Percentiles rank a stretch among this genome's conserved stretches.
These are phyloP conservation scores for Eucalyptus pauciflora DNA, from an alignment of 345 rosid species.

Conservation along the genomic window DNA sequence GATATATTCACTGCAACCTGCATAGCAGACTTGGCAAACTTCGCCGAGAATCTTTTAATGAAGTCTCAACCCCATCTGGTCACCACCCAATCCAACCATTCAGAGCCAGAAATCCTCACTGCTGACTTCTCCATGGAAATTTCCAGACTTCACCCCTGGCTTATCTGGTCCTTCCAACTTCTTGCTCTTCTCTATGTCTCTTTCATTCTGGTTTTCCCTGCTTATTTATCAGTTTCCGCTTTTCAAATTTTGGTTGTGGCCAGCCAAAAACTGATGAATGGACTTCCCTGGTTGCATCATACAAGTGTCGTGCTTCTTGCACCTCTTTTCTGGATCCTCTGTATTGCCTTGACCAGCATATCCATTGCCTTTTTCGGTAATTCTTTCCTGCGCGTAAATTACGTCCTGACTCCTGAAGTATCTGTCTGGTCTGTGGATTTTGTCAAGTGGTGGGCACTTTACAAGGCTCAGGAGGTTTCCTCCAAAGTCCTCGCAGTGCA, in stretches of 20 bases:
- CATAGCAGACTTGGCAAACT: constrained; percentile 54
- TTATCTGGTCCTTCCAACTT: constrained; percentile 31
- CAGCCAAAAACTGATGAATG: neutral
- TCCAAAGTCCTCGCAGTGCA: constrained; percentile 49
- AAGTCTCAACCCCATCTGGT: constrained; percentile 31
- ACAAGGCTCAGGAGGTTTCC: constrained; percentile 46
- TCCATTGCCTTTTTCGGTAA: constrained; percentile 38
- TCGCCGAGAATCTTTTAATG: constrained; percentile 30
- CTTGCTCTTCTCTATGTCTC: constrained; percentile 34
- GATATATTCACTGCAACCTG: constrained; percentile 63
- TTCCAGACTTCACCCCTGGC: constrained; percentile 17
- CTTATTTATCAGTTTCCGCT: constrained; percentile 36
- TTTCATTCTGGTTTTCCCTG: constrained; percentile 30
- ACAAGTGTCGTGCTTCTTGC: constrained; percentile 20
- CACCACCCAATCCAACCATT: constrained; percentile 5
- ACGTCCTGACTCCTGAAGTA: constrained; percentile 28
- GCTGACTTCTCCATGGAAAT: constrained; percentile 16
- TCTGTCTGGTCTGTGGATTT: constrained; percentile 48
- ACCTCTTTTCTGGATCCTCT: constrained; percentile 61
- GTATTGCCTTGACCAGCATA: constrained; percentile 30
- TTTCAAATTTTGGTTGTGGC: constrained; percentile 17
- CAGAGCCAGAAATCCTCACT: constrained; percentile 14
- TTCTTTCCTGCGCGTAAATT: constrained; percentile 45
- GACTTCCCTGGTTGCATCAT: constrained; percentile 12
- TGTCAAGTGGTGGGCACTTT: constrained; percentile 72